Base-by-base conservation (phyloP, 2,329 filamentous ascomycete genomes). In the Fusarium coffeatum region DNA sequence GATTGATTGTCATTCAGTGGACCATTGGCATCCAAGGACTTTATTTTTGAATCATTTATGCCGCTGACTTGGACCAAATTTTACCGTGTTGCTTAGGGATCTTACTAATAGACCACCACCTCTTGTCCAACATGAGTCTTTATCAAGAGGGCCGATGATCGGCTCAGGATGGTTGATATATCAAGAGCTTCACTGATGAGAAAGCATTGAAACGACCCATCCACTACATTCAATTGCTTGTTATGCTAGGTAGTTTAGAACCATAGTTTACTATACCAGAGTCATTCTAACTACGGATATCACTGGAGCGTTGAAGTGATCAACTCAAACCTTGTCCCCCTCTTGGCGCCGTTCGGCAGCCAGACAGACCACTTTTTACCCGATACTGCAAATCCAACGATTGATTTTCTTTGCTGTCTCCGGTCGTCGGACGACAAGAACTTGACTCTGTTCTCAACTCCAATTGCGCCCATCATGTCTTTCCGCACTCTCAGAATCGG, bases 401-500 rank as follows among this genome's bases (percentile, higher is more conserved):
- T 53, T 41, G 37, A 30, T 60, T 71, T 56, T 70, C 65, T 64
- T 59, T 55, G 49, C 59, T 45, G 59, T 58, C 72, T 77, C 75
- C 74, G 74, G 46, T 76, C 57, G 55, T 76, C 74, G 74, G 72
- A 69, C 40, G 50, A 60, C 61, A 42, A 71, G 73, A 75, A 72
- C 72, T 74, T 73, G 54, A 63, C 40, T 67, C 66, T 64, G 61
- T 55, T 56, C 57, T 63, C 55, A 57, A 71, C 49, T 43, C 43
- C 73, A 72, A 74, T 73, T 74, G 65, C 61, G 66, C 60, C 69
- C 72, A 77, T 59, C 63, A 82, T 82, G 81, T 80, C 81, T 55
- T 68, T 81, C 64, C 81, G 81, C 72, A 82, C 81, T 32, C 79
- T 82, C 49, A 78, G 78, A 79, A 83, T 83, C 57, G 81, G 81